phyloP scores from a whole-genome alignment of 805 yeast species.

The Nematodospora valgi region DNA sequence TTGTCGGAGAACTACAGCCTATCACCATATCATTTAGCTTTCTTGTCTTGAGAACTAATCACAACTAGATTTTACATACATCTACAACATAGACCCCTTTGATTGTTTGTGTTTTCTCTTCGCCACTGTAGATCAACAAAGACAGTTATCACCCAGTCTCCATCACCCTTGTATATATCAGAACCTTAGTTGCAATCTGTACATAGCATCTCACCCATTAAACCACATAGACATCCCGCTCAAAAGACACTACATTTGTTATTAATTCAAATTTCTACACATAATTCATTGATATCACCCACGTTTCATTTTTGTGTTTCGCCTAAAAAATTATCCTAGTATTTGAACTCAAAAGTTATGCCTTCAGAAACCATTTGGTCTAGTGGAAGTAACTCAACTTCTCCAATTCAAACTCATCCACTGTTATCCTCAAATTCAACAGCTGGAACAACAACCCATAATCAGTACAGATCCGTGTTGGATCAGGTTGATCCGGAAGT shows the following conservation, averaged over 20 bases:
- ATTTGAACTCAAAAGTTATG: constrained; percentile 14
- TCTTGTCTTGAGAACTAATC: no score
- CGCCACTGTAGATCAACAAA: no score
- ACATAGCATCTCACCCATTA: background rate
- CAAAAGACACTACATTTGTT: background rate
- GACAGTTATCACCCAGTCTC: no score
- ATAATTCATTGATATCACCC: no score
- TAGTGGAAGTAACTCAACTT: constrained; percentile 20
- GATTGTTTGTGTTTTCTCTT: no score
- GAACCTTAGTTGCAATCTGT: background rate
- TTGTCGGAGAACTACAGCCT: no score
- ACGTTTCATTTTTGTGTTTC: background rate
- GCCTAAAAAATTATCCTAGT: background rate
- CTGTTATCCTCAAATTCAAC: constrained; percentile 9
- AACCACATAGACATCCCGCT: background rate
- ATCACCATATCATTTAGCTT: no score
- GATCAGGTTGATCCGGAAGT: constrained; percentile 42
- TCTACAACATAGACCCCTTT: no score
- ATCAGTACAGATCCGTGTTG: constrained; percentile 29
- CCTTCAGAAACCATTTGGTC: constrained; percentile 45
- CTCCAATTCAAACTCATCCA: constrained; percentile 13
- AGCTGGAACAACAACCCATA: constrained; percentile 1
- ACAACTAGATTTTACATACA: no score
- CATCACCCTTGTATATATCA: no score
- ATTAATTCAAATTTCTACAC: no score